Base-by-base conservation (phyloP, 805 yeast genomes). In the Metschnikowia arizonensis region DNA sequence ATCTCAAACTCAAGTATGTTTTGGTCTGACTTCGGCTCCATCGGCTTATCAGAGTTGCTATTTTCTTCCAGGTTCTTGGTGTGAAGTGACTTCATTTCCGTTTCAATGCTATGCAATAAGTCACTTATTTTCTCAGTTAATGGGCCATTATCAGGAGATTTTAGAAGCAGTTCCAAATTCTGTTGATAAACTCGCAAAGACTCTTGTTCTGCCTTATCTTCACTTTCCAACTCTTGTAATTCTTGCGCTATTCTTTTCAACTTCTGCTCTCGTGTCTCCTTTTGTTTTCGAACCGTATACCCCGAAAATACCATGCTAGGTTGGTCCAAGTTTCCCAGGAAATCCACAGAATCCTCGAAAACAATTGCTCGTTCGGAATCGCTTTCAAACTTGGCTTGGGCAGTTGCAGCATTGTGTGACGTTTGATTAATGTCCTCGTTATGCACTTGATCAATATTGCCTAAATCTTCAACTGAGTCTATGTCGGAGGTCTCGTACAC, bases 401-500 rank as follows among this genome's bases (percentile, higher is more conserved):
- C 64, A 5, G 42, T 24, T 4, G 36, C 50, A 1, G 56, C 15
- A 31, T 58, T 50, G 5, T 45, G 33, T 1, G 33, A 30, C 2
- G 26, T 12, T 21, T 49, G 56, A 5, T 48, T 50, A 11, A 65
- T 50, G n/a, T 53, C 54, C 15, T 39, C 42, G 30, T 39, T 6
- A 25, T 29, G n/a, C 36, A 24, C 11, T 24, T 7, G 3, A 28
- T 26, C 12, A 23, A 48, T 17, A n/a, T 43, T 11, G 9, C 42
- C 33, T 25, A 53, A 25, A 18, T 52, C 54, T 31, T 57, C 54
- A 4, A 62, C 65, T 21, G 68, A 67, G 39, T 70, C 70, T 3
- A 68, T 56, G 45, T 74, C 79, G 3, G 78, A 76, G 1, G 78
- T 72, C 54, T 75, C 79, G 48, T 63, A 74, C 2, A 75, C 66